These are phyloP conservation scores for Hypoxylon fuscum DNA, from an alignment of 495 filamentous ascomycete species.

Conservation along the genomic window DNA sequence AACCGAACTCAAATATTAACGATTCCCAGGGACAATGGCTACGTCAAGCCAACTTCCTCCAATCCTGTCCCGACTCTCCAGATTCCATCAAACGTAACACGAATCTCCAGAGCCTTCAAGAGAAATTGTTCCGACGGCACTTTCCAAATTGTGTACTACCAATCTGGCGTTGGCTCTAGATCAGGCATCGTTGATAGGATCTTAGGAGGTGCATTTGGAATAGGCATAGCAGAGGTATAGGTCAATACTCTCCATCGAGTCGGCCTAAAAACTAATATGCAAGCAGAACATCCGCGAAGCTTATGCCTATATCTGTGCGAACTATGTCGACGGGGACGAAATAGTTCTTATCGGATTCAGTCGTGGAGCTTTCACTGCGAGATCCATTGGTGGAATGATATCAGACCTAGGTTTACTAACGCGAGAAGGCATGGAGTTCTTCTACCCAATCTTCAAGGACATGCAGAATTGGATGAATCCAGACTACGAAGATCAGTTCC, in stretches of 20 bases:
- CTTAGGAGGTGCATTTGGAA: slow-evolving; percentile 60
- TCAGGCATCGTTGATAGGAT: slow-evolving; percentile 54
- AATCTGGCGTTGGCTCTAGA: slow-evolving; percentile 59
- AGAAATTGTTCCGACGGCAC: slow-evolving; percentile 48
- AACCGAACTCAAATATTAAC: slow-evolving; percentile 3
- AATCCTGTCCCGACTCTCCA: slow-evolving; percentile 45
- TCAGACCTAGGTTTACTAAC: slow-evolving; percentile 70
- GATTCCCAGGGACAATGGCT: slow-evolving; percentile 46
- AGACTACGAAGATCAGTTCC: slow-evolving; percentile 63
- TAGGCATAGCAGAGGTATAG: slow-evolving; percentile 56
- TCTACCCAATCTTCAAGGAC: slow-evolving; percentile 72
- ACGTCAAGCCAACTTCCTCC: slow-evolving; percentile 42
- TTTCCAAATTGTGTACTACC: slow-evolving; percentile 60
- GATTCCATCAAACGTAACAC: slow-evolving; percentile 61
- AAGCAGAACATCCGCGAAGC: slow-evolving; percentile 68
- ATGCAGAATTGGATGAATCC: slow-evolving; percentile 64
- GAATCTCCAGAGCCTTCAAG: slow-evolving; percentile 54
- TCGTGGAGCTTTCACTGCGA: slow-evolving; percentile 75
- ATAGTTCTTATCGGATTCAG: slow-evolving; percentile 78
- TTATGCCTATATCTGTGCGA: slow-evolving; percentile 73
- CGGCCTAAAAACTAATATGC: slow-evolving; percentile 15
- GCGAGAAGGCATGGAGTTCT: slow-evolving; percentile 67
- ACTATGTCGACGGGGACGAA: slow-evolving; percentile 73
- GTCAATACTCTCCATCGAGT: not conserved
- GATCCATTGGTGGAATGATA: slow-evolving; percentile 71